Conservation (phyloP, 176 grass and related monocot species). For the Lolium rigidum region DNA sequence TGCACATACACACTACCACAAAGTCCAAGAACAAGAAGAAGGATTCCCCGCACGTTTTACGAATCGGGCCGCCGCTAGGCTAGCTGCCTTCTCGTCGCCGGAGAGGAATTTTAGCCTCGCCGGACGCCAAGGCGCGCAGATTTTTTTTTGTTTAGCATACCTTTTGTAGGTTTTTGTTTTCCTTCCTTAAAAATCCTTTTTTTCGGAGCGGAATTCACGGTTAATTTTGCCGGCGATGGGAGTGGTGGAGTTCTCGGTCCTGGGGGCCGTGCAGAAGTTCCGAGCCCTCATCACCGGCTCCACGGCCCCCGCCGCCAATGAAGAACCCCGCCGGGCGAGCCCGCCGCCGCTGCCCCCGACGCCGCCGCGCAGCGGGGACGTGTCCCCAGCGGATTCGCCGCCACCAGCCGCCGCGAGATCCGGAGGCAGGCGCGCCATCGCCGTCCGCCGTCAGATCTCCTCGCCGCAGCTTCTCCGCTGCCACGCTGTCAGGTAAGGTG, state of each 20-base stretch:
- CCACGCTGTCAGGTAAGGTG: constrained; percentile 58
- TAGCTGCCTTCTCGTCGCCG: constrained; percentile 27
- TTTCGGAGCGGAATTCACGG: constrained; percentile 28
- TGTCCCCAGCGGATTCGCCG: constrained; percentile 40
- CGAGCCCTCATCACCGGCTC: constrained; percentile 60
- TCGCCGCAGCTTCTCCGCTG: constrained; percentile 60
- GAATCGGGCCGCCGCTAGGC: not conserved
- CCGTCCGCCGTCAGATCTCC: constrained; percentile 62
- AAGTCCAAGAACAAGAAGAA: not conserved
- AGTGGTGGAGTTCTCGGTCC: constrained; percentile 66
- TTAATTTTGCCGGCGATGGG: constrained; percentile 73
- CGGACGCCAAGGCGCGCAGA: constrained; percentile 14
- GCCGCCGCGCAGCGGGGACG: constrained; percentile 46
- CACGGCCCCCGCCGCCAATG: constrained; percentile 6
- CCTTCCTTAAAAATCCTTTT: not conserved
- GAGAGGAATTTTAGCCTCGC: constrained; percentile 69
- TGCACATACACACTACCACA: constrained; percentile 36
- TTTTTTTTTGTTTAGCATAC: constrained; percentile 12
- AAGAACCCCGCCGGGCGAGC: constrained; percentile 7
- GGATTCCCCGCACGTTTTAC: constrained; percentile 23
- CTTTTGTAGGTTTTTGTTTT: constrained; percentile 1
- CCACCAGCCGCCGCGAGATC: constrained; percentile 45
- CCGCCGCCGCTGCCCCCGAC: not conserved
- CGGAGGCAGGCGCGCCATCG: constrained; percentile 49
- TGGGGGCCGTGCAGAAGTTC: constrained; percentile 68